A percentile compares a stretch with the other conserved stretches of the same genome.
These are phyloP conservation scores for Mucor racemosus DNA, from an alignment of 371 early-diverging fungal species.

Conservation along the genomic window DNA sequence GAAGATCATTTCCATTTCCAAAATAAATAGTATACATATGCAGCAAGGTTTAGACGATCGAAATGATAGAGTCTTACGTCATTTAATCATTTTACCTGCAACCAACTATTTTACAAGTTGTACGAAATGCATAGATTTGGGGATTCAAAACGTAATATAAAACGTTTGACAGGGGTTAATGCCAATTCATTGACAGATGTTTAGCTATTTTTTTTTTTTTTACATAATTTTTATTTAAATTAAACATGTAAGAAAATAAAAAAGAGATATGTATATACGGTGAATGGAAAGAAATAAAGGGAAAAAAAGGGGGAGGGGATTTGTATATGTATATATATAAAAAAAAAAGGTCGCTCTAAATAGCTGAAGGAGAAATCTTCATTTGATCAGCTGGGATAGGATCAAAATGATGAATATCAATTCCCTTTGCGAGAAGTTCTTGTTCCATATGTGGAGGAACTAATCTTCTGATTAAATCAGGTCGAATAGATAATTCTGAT, in stretches of 20 bases:
- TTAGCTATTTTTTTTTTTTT: neutral
- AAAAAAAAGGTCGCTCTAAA: constrained; percentile 16
- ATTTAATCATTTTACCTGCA: neutral
- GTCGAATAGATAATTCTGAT: constrained; percentile 57
- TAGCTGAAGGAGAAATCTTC: constrained; percentile 35
- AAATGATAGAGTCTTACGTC: neutral
- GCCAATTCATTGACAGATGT: neutral
- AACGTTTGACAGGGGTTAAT: constrained; percentile 7
- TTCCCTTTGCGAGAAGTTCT: constrained; percentile 55
- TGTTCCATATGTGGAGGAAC: constrained; percentile 69
- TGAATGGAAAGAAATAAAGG: neutral
- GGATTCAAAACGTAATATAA: neutral
- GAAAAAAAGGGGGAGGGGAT: neutral
- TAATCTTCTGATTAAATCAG: constrained; percentile 60
- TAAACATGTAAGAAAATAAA: neutral
- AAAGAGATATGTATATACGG: constrained; percentile 4
- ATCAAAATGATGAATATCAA: constrained; percentile 53
- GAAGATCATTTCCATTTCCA: neutral
- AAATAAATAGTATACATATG: neutral
- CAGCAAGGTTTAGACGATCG: neutral
- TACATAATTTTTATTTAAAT: constrained; percentile 6
- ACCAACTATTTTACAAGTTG: neutral
- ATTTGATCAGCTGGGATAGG: constrained; percentile 50
- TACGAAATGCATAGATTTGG: neutral
- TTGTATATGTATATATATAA: constrained; percentile 9